Base-by-base conservation (phyloP, 495 filamentous ascomycete species). In the Articulospora tetracladia region DNA sequence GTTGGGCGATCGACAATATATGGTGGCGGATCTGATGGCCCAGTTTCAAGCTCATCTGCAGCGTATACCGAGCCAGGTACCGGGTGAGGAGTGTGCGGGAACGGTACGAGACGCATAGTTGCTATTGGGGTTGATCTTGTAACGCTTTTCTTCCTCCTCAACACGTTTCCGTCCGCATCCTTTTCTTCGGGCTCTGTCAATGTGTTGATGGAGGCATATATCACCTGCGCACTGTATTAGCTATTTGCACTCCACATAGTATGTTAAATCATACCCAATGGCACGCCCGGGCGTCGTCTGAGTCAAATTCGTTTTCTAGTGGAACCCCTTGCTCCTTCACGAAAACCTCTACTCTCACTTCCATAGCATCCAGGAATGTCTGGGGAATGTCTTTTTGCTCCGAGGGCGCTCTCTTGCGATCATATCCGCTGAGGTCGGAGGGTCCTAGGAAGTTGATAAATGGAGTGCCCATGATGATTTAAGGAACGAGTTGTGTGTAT, bases 61-160 rank as follows among this genome's bases (percentile, higher is more conserved):
- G 71, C 48, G 34, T 58, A 39, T 49, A 62, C 66, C 53, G 36
- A 75, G 72, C 77, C 75, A 44, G 74, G 57, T 56, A 69, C 69
- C 15, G 79, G 81, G 57, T 90, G 85, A 2, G 83, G 81, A 11
- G 74, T 66, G 59, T 92, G 85, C 12, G 88, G 88, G 11, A 91
- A 87, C 0, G 92, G 93, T 0, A 95, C 86, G 0, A 96, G 75
- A 1, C 93, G 82, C 49, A 96, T 79, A 0, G 86, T 88, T 7
- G 83, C 92, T 36, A 92, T 83, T 3, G 91, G 86, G 0, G 76
- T 58, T 41, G 59, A 55, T 32, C 51, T 36, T 0, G 75, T 77
- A 27, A 68, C 66, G 58, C 73, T 77, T 41, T 68, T 65, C 32
- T 75, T 75, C 27, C 57, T 23, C 20, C 26, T 50, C 1, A 61